Evolutionary conservation across 257 asterid genomes (phyloP), one percentile per base, ranked within the genome.

Genomic region (Solanum neorickii): DNA sequence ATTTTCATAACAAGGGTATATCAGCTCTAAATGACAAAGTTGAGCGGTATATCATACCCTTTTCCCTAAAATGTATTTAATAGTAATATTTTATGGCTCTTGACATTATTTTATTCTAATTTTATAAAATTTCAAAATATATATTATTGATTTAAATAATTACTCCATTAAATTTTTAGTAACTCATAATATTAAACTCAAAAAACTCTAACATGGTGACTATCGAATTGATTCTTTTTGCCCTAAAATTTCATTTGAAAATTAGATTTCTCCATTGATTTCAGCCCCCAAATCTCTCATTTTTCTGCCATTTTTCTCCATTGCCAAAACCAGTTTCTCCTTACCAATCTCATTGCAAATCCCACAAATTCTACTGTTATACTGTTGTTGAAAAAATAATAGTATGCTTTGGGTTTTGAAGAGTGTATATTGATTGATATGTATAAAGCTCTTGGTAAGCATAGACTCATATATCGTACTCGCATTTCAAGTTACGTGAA

Each of bases 401-500:
- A 87, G 86, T 88, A 95, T 95, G 98, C 95, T 90, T 90, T 87
- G 89, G 90, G 90, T 88, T 91, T 90, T 75, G 90, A 85, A 93
- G 91, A 60, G 14, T 52, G 59, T 88, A 88, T 86, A 88, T 86
- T 91, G 94, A 87, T 84, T 90, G 95, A 91, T 93, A 97, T 97
- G 98, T 93, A 94, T 93, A 94, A 85, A 87, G 83, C 89, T 89
- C 97, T 95, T 91, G 96, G 95, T 94, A 93, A 88, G 88, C 94
- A 92, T 89, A 97, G 98, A 89, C 94, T 94, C 82, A 90, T 92
- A 88, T 94, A 94, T 90, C 98, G 99, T 68, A 92, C 94, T 82
- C 92, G 92, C 86, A 95, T 97, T 46, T 93, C 97, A 35, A 87
- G 78, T 86, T 92, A 89, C 83, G 96, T 95, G 39, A 95, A 94